phyloP scores from a whole-genome alignment of 257 asterid genomes.

The Nicotiana obtusifolia region DNA sequence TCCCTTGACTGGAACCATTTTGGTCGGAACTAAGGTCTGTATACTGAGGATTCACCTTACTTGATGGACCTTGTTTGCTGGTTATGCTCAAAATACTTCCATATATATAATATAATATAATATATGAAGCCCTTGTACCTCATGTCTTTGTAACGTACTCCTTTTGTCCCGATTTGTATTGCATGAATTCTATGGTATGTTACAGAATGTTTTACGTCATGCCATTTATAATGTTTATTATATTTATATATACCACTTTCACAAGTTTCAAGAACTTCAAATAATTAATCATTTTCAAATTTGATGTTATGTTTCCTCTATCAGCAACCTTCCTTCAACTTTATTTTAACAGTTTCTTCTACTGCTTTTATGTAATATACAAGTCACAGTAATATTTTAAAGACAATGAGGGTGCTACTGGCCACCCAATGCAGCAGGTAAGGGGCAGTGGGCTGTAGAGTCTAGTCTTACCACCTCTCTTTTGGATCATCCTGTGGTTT shows the following conservation, averaged over 20 bases:
- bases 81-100: background rate
- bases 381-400: background rate
- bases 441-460: background rate
- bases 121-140: background rate
- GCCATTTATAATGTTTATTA: background rate
- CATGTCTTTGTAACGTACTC: background rate
- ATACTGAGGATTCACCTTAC: background rate
- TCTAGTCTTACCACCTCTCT: background rate
- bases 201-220: background rate
- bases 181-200: background rate
- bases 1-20: slow-evolving; percentile 68
- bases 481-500: background rate
- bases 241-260: background rate
- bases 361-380: background rate
- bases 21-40: slow-evolving; percentile 82
- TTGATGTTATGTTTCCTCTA: background rate
- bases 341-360: background rate
- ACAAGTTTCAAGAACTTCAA: background rate
- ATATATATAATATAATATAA: background rate
- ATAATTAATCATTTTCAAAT: background rate
- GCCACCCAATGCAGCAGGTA: background rate
- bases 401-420: background rate
- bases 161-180: background rate
- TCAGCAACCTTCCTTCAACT: background rate
- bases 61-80: background rate